A percentile compares a stretch with the other conserved stretches of the same genome.
These are phyloP conservation scores for Choiromyces venosus DNA, from an alignment of 495 filamentous ascomycete genomes.

Conservation along the genomic window DNA sequence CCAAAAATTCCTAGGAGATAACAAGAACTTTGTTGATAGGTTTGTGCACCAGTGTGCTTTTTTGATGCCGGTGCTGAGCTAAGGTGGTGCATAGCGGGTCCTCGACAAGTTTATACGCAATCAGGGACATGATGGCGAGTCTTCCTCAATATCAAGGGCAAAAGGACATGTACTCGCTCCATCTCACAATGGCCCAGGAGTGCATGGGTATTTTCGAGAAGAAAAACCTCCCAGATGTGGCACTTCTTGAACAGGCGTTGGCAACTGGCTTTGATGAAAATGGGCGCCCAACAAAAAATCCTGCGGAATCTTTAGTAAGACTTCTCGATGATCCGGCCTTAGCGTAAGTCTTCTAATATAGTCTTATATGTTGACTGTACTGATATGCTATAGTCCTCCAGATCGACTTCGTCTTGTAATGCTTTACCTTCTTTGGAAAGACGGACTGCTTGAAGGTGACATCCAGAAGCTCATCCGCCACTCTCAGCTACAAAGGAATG, in stretches of 20 bases:
- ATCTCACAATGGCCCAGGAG: conserved; percentile 96
- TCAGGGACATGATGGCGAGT: conserved; percentile 94
- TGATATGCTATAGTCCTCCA: conserved; percentile 44
- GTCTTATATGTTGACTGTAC: conserved; percentile 43
- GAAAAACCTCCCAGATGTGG: conserved; percentile 78
- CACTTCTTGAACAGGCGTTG: conserved; percentile 73
- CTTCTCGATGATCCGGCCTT: conserved; percentile 65
- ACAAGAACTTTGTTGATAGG: conserved; percentile 85
- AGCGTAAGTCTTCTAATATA: conserved; percentile 20
- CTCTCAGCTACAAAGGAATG: conserved; percentile 65
- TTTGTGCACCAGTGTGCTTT: conserved; percentile 39
- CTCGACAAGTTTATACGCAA: conserved; percentile 72
- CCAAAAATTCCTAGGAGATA: conserved; percentile 78
- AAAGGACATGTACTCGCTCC: conserved; percentile 90
- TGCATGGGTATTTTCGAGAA: conserved; percentile 88
- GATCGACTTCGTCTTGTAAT: conserved; percentile 81
- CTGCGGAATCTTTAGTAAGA: conserved; percentile 78
- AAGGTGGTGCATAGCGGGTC: conserved; percentile 49
- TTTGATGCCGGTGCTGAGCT: conserved; percentile 6
- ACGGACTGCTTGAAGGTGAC: conserved; percentile 83
- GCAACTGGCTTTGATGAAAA: conserved; percentile 93
- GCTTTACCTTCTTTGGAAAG: conserved; percentile 78
- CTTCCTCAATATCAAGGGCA: conserved; percentile 89
- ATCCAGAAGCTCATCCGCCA: conserved; percentile 79
- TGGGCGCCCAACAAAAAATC: conserved; percentile 79